Evolutionary conservation across 495 filamentous ascomycete genomes (phyloP), one percentile per base, ranked within the genome.

Genomic region (Penicillium verhagenii): DNA sequence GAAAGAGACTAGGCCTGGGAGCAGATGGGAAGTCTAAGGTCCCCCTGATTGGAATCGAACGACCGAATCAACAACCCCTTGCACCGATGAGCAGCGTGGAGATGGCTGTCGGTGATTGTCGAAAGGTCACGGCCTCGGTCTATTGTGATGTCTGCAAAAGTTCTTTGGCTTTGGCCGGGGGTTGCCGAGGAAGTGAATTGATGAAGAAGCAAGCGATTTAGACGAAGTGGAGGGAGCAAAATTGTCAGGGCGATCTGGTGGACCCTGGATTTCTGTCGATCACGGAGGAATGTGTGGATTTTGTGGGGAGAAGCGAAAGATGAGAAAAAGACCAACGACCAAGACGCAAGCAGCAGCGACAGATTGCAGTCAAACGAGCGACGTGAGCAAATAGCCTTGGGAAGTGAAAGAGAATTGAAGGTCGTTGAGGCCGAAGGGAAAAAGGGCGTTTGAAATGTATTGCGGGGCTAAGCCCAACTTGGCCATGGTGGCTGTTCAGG

Each of bases 391-490:
- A 49, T n/a, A 21, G 51, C 16, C 35, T 7, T 28, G 39, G 26
- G 21, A 54, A 25, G 44, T 35, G 45, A 53, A 42, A 47, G 37
- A 47, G 26, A 45, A 13, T 23, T 18, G 19, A 43, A 54, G 44
- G 33, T 35, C 16, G 18, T 16, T 24, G 40, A 52, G 47, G 37
- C 6, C 19, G 33, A 29, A 50, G 20, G n/a, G n/a, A n/a, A 53
- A 35, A n/a, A 35, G 47, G 42, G 40, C 52, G 58, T 55, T 56
- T 60, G 59, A 54, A 43, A 29, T 62, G 62, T 56, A 56, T 54
- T 54, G 56, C 50, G 52, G 53, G 47, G 51, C 61, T 64, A 67
- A 59, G 26, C 64, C 64, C 31, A 64, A 64, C 59, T 8, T 23
- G 64, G 63, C 35, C 31, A 38, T 56, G 35, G 49, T 53, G 40